Percentiles rank a stretch among this genome's conserved stretches.
Conservation (phyloP, 73 alveolate genomes). For the Paramecium primaurelia region DNA sequence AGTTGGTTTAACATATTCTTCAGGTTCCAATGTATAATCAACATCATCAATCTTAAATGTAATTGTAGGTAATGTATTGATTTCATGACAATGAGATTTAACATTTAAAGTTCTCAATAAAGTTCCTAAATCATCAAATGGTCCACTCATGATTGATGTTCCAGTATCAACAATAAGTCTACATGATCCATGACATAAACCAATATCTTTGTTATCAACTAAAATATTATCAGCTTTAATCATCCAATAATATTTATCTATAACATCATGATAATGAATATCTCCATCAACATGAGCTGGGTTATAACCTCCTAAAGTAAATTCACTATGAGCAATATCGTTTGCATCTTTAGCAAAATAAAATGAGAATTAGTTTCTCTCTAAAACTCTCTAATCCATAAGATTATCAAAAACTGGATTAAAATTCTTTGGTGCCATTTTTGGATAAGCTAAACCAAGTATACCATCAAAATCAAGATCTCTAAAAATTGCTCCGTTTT, state of each 20-base stretch:
- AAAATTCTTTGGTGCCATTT: conserved; percentile 67
- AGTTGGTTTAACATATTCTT: conserved; percentile 63
- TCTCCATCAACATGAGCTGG: conserved; percentile 65
- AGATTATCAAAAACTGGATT: conserved; percentile 70
- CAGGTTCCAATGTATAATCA: conserved; percentile 53
- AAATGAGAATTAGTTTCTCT: conserved; percentile 71
- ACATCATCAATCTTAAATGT: conserved; percentile 66
- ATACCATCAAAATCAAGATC: conserved; percentile 73
- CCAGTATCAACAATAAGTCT: conserved; percentile 82
- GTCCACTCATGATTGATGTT: conserved; percentile 80
- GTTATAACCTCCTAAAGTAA: conserved; percentile 73
- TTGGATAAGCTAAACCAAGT: conserved; percentile 78
- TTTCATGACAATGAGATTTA: conserved; percentile 56
- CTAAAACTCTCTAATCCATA: conserved; percentile 60
- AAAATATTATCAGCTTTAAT: conserved; percentile 70
- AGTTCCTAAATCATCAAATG: conserved; percentile 63
- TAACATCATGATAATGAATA: conserved; percentile 66
- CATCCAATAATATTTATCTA: conserved; percentile 82
- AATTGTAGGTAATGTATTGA: conserved; percentile 57
- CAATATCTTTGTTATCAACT: conserved; percentile 64
- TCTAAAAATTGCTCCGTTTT: conserved; percentile 71
- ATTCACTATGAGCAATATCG: conserved; percentile 65
- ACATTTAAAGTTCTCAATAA: conserved; percentile 43
- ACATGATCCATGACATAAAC: conserved; percentile 67
- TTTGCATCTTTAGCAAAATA: conserved; percentile 58